These are phyloP conservation scores for Vigna reflexopilosa DNA, from an alignment of 306 rosid genomes.

Conservation along the genomic window DNA sequence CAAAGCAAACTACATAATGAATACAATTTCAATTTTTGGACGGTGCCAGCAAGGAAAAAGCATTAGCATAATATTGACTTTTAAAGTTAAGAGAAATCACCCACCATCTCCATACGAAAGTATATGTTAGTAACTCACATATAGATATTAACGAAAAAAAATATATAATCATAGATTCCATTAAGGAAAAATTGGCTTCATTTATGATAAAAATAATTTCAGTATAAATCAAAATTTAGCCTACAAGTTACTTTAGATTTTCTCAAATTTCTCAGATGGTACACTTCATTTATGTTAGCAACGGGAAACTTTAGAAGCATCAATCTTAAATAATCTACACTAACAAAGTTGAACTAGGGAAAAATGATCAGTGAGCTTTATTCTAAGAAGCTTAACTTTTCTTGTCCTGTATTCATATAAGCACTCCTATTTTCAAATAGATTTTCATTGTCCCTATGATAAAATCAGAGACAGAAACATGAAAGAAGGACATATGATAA, in stretches of 20 bases:
- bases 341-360: too few species aligned
- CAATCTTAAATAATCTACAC: too few species aligned
- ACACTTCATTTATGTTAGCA: too few species aligned
- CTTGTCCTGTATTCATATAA: background rate
- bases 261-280: too few species aligned
- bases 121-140: background rate
- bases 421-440: constrained; percentile 18
- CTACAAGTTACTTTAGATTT: too few species aligned
- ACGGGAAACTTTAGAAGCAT: too few species aligned
- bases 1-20: background rate
- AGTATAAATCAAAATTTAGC: too few species aligned
- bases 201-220: background rate
- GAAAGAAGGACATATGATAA: background rate
- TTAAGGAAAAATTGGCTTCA: background rate
- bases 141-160: background rate
- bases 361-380: too few species aligned
- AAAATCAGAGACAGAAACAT: constrained; percentile 1
- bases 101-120: background rate
- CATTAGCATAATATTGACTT: background rate
- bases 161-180: background rate
- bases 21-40: background rate
- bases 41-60: background rate
- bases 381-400: too few species aligned
- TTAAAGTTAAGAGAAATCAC: background rate
- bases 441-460: constrained; percentile 13